Evolutionary conservation across 331 rosid genomes (phyloP), one percentile per base, ranked within the genome.

Genomic region (Stylosanthes scabra): DNA sequence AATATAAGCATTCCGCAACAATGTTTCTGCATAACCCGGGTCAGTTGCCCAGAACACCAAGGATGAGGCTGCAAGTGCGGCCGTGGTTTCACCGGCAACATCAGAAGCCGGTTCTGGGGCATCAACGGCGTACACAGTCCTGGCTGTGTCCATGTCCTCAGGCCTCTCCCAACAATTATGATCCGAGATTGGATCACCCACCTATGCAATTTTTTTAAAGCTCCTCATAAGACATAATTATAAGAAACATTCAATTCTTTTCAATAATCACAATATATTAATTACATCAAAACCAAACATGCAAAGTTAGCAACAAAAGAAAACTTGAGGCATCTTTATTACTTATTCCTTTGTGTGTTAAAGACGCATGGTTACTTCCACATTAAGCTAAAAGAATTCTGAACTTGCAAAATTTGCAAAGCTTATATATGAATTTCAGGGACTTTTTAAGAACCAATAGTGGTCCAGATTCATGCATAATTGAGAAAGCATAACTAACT

Each of bases 101-200:
- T 94, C 98, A 0, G 98, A 94, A 8, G 97, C 98, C 0, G 97
- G 55, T 88, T 90, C 3, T n/a, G 98, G 98, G 14, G 95, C 93
- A 59, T 91, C 98, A 49, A 94, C 85, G 3, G 96, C 96, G 29
- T 94, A 94, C 3, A 79, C 92, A 0, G 87, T 91, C 73, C 97
- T 86, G 0, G 58, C 29, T 2, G 97, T 94, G 82, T 94, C 97
- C 98, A 94, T 94, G 66, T 94, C 98, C 81, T 91, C 98, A 5
- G 96, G 93, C 28, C 98, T 91, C 80, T 94, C 97, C 98, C 97
- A 94, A 74, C 98, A 94, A 28, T 52, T 71, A 7, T 94, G 98
- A 66, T 94, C 98, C 8, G 57, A 55, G 28, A 44, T 85, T 27
- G 98, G 98, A 74, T 94, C 97, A 12, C 98, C 98, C 40, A 94